Evolutionary conservation across 225 moss, liverwort and hornwort species (phyloP), one percentile per base, ranked within the genome.

Genomic region (Pseudoscleropodium purum): DNA sequence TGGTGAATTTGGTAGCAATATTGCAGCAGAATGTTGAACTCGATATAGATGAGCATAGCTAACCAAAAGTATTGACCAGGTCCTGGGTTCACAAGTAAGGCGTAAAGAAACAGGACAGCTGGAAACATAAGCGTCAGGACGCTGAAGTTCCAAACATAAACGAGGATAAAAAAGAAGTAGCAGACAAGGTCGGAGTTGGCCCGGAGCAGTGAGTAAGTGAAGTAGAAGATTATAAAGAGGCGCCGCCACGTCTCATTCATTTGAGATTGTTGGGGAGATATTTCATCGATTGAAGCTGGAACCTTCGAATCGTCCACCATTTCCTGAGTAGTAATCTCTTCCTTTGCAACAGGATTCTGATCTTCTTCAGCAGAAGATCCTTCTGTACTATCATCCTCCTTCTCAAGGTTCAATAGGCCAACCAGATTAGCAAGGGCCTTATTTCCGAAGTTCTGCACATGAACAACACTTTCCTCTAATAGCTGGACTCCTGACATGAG

Each of bases 61-160:
- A 99, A 91, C 98, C 98, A 99, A 87, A 96, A 99, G 74, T 97
- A 89, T 88, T 99, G 98, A 86, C 95, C 96, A 17, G 98, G 98
- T 65, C 97, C 98, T 45, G 98, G 98, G 89, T 99, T 99, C 89
- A 96, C 96, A 56, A 97, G 96, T 84, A 97, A 88, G 34, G 98
- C 98, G 91, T 99, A 97, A 45, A 99, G 87, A 90, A 99, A 99
- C 49, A 99, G 92, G 26, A 93, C 93, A 81, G 98, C 97, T 75
- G 98, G 98, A 90, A 96, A 99, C 66, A 96, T 91, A 47, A 99
- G 96, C 20, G 97, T 97, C 73, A 99, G 94, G 82, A 96, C 84
- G 90, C 97, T 99, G 94, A 99, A 99, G 92, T 99, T 99, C 98
- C 98, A 99, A 81, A 92, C 93, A 86, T 96, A 99, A 52, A 94